These are phyloP conservation scores for Auricularia cornea DNA, from an alignment of 768 basidiomycete species.

Conservation along the genomic window DNA sequence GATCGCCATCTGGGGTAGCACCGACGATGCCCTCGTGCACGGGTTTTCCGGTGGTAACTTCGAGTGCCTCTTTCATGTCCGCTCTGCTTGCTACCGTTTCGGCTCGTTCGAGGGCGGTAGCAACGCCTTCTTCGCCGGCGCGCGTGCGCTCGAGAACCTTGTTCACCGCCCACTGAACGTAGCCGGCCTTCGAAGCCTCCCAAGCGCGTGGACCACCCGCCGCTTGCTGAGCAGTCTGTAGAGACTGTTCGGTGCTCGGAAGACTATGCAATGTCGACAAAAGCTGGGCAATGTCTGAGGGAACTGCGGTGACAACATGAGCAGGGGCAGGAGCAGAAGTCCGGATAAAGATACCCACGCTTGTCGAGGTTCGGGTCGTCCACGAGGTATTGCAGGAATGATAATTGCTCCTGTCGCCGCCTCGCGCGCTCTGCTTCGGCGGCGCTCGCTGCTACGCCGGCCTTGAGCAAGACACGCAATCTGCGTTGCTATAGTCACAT, in stretches of 20 bases:
- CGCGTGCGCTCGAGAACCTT: constrained; percentile 37
- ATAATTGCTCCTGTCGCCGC: constrained; percentile 32
- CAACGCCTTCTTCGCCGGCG: constrained; percentile 7
- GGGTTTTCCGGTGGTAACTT: no score
- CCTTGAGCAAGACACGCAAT: constrained; percentile 46
- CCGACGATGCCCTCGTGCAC: no score
- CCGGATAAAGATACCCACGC: constrained; percentile 29
- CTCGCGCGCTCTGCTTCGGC: constrained; percentile 41
- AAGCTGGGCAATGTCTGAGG: constrained; percentile 1
- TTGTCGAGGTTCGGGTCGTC: constrained; percentile 30
- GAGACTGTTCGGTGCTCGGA: constrained; percentile 30
- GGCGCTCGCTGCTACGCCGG: constrained; percentile 41
- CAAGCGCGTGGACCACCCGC: constrained; percentile 45
- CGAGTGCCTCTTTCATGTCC: no score
- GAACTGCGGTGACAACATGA: constrained; percentile 39
- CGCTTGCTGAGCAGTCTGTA: constrained; percentile 26
- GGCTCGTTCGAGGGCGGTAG: not conserved
- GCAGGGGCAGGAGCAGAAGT: constrained; percentile 37
- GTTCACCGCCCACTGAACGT: constrained; percentile 66
- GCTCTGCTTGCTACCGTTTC: no score
- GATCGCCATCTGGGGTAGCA: no score
- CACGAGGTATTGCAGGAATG: constrained; percentile 32
- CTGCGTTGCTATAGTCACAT: constrained; percentile 48
- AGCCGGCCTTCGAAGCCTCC: constrained; percentile 69
- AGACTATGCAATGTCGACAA: constrained; percentile 17